A percentile compares a stretch with the other conserved stretches of the same genome.
These are phyloP conservation scores for Dendrobium nobile DNA, from an alignment of 106 monocot species.

Conservation along the genomic window DNA sequence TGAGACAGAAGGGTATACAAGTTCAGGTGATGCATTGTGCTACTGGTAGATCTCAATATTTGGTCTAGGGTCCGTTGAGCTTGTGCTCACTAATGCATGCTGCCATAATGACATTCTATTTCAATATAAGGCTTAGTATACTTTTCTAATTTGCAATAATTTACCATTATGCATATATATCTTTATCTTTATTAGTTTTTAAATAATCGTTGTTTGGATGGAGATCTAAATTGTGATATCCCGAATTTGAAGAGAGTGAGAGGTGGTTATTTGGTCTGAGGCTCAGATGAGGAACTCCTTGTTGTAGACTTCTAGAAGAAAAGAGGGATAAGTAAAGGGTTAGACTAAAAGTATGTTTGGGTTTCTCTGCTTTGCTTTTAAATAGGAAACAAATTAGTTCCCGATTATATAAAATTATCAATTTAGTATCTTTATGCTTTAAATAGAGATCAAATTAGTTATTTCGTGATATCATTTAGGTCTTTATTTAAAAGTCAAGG, in stretches of 20 bases:
- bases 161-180: background rate
- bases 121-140: background rate
- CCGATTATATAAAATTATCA: no score
- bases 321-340: background rate
- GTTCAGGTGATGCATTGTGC: slow-evolving; percentile 54
- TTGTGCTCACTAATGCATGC: background rate
- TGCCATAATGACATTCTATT: background rate
- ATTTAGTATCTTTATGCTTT: no score
- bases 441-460: no score
- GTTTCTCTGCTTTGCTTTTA: no score
- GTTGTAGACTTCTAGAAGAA: background rate
- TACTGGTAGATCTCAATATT: background rate
- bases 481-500: no score
- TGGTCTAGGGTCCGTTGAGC: background rate
- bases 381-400: no score
- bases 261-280: background rate
- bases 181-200: background rate
- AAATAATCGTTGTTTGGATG: background rate
- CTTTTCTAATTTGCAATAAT: background rate
- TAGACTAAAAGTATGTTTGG: no score
- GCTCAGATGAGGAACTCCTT: background rate
- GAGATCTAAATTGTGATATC: background rate
- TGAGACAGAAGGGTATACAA: slow-evolving; percentile 62
- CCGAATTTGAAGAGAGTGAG: background rate
- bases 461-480: no score